Conservation (phyloP, 106 monocot species). For the Cymbidium sinense region DNA sequence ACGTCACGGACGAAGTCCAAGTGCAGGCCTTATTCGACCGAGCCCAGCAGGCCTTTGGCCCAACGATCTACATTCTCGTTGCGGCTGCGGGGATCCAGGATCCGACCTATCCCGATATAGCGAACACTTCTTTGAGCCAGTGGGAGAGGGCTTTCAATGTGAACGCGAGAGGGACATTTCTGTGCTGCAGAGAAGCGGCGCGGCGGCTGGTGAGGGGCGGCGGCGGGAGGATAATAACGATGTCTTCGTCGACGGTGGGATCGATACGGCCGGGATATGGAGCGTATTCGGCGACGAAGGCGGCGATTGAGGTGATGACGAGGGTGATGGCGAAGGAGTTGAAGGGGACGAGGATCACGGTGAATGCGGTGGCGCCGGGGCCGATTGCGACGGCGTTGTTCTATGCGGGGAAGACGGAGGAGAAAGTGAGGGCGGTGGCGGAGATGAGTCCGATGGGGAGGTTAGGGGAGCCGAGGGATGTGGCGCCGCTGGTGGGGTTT, state of each 20-base stretch:
- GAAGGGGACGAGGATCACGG: slow-evolving; percentile 19
- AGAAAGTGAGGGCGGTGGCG: slow-evolving; percentile 8
- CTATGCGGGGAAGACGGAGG: slow-evolving; percentile 22
- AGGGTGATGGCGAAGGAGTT: slow-evolving; percentile 25
- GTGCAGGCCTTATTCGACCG: slow-evolving; percentile 15
- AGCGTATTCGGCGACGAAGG: slow-evolving; percentile 14
- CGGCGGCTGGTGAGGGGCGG: slow-evolving; percentile 15
- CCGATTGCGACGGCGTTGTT: slow-evolving; percentile 21
- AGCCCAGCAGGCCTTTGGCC: slow-evolving; percentile 14
- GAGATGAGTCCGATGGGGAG: slow-evolving; percentile 17
- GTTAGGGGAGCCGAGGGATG: slow-evolving; percentile 22
- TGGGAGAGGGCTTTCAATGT: slow-evolving; percentile 12
- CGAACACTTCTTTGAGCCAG: not conserved
- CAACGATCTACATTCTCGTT: slow-evolving; percentile 8
- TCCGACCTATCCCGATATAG: slow-evolving; percentile 5
- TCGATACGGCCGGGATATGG: slow-evolving; percentile 17
- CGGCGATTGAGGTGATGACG: slow-evolving; percentile 17
- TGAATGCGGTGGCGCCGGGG: slow-evolving; percentile 22
- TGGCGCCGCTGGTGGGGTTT: slow-evolving; percentile 20
- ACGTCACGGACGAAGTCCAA: slow-evolving; percentile 6
- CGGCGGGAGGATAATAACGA: slow-evolving; percentile 15
- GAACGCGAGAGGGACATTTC: slow-evolving; percentile 17
- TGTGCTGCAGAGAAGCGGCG: slow-evolving; percentile 15
- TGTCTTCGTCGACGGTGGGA: slow-evolving; percentile 23
- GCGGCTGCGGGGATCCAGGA: slow-evolving; percentile 12